These are phyloP conservation scores for Dentipellis fragilis DNA, from an alignment of 768 basidiomycete genomes.

Conservation along the genomic window DNA sequence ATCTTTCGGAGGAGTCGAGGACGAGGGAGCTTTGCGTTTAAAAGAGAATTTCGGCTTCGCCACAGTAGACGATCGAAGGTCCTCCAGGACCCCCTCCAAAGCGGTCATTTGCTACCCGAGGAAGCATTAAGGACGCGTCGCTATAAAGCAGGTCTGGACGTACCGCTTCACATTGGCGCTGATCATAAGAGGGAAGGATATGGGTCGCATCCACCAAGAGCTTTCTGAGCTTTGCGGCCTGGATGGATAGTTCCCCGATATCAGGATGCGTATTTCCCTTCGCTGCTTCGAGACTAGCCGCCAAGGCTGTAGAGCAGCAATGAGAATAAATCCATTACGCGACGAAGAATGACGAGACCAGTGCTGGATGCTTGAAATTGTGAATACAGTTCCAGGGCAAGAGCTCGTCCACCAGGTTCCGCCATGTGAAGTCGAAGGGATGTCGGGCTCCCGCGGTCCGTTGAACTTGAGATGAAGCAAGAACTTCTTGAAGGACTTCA, in stretches of 20 bases:
- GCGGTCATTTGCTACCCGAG: constrained; percentile 50
- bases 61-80: constrained; percentile 32
- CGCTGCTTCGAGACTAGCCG: constrained; percentile 33
- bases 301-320: constrained; percentile 29
- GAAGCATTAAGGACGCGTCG: not conserved
- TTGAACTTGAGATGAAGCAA: not conserved
- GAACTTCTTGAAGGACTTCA: not conserved
- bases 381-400: constrained; percentile 40
- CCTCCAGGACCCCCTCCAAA: constrained; percentile 47
- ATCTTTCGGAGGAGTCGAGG: not conserved
- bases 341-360: constrained; percentile 31
- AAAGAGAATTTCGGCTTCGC: constrained; percentile 61
- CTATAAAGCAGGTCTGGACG: not conserved
- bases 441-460: not conserved
- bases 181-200: constrained; percentile 64
- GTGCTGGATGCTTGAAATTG: constrained; percentile 40
- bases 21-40: constrained; percentile 32
- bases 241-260: constrained; percentile 1
- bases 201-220: constrained; percentile 53
- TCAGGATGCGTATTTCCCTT: constrained; percentile 22
- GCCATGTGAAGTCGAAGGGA: too few relatives aligned
- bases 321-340: not conserved
- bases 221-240: constrained; percentile 48
- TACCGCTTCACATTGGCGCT: constrained; percentile 60
- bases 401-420: not conserved